Evolutionary conservation across 768 basidiomycete species (phyloP).

Genomic region (Lactifluus hygrophoroides): DNA sequence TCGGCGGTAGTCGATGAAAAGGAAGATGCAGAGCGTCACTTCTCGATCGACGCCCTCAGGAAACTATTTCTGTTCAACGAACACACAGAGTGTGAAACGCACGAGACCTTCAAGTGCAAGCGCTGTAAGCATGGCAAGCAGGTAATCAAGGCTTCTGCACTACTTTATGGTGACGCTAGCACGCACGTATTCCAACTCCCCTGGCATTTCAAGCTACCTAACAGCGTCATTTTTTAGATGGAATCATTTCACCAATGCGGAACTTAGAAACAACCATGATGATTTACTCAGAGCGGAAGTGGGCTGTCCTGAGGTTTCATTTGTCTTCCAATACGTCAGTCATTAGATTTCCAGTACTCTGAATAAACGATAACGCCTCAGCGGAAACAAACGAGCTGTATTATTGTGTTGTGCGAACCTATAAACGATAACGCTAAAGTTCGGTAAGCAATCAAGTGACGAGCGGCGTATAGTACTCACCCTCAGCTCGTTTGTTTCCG

Average conservation of each 20-base stretch:
- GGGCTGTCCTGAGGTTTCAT: slow-evolving; percentile 77
- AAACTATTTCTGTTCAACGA: slow-evolving; percentile 91
- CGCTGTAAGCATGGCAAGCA: slow-evolving; percentile 85
- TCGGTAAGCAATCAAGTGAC: too few relatives aligned
- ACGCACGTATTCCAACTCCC: slow-evolving; percentile 52
- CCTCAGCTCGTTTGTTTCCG: too few relatives aligned
- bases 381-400: too few relatives aligned
- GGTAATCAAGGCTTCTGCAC: slow-evolving; percentile 66
- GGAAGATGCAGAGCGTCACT: slow-evolving; percentile 92
- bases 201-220: neutral
- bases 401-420: too few relatives aligned
- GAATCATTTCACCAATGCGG: slow-evolving; percentile 92
- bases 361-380: too few relatives aligned
- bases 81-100: slow-evolving; percentile 82
- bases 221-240: slow-evolving; percentile 45
- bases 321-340: slow-evolving; percentile 94
- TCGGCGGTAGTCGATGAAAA: slow-evolving; percentile 98
- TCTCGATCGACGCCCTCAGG: slow-evolving; percentile 79
- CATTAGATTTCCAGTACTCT: slow-evolving; percentile 38
- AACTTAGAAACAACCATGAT: slow-evolving; percentile 88
- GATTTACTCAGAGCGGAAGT: slow-evolving; percentile 89
- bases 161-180: slow-evolving; percentile 95
- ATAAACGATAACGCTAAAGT: too few relatives aligned
- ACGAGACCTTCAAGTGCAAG: slow-evolving; percentile 97
- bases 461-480: too few relatives aligned